phyloP scores from a whole-genome alignment of 2,329 filamentous ascomycete species.

The Cadophora luteo-olivacea region DNA sequence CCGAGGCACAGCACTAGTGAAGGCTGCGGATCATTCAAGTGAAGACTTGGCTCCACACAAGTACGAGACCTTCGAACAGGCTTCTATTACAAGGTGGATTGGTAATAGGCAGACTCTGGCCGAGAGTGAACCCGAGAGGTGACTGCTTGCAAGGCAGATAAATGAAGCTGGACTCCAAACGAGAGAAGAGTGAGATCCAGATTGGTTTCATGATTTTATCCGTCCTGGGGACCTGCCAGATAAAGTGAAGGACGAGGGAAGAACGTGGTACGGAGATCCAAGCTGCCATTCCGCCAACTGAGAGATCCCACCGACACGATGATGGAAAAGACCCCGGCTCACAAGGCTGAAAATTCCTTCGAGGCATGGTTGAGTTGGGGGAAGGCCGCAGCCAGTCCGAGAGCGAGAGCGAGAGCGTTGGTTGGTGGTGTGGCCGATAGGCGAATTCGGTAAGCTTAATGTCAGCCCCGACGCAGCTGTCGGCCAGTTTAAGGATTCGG shows the following conservation, averaged over 20 bases:
- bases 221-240: slow-evolving; percentile 1
- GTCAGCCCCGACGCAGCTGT: slow-evolving; percentile 10
- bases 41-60: neutral
- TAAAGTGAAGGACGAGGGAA: neutral
- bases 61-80: neutral
- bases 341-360: slow-evolving; percentile 3
- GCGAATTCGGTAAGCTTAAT: slow-evolving; percentile 12
- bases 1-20: slow-evolving; percentile 10
- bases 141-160: neutral
- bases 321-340: slow-evolving; percentile 8
- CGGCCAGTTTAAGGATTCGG: neutral
- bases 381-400: neutral
- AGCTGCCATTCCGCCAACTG: slow-evolving; percentile 1
- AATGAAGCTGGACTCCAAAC: neutral
- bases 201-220: slow-evolving; percentile 12
- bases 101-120: slow-evolving; percentile 16
- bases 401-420: neutral
- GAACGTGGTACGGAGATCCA: slow-evolving; percentile 1
- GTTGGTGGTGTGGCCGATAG: neutral
- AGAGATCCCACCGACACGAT: slow-evolving; percentile 5
- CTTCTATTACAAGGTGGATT: neutral
- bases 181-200: neutral
- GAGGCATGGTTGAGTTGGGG: neutral
- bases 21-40: neutral
- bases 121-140: slow-evolving; percentile 4